Evolutionary conservation across 2,329 filamentous ascomycete species (phyloP), one percentile per base, ranked within the genome.

Genomic region (Tolypocladium tropicale): DNA sequence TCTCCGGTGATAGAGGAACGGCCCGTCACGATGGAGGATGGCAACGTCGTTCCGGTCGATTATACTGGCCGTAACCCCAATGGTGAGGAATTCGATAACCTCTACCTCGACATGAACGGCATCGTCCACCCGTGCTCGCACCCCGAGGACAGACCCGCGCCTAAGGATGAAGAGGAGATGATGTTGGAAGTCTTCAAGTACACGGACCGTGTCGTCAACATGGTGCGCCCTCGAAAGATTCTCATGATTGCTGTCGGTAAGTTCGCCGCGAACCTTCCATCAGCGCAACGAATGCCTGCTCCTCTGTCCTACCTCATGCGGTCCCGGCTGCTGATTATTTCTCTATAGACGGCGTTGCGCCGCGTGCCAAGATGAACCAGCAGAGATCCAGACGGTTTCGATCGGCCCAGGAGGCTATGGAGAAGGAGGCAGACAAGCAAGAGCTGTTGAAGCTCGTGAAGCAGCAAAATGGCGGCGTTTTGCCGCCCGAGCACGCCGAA

Each of bases 101-200:
- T 99, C 6, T 99, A 99, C 68, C 83, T 99, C 60, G 94, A 99
- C 68, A 97, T 99, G 93, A 99, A 99, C 72, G 95, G 94, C 70
- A 99, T 99, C 63, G 94, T 99, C 39, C 94, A 99, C 77, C 95
- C 95, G 34, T 99, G 94, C 75, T 96, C 93, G 51, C 94, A 99
- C 74, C 94, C 94, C 0, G 94, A 99, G 71, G 93, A 97, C 67
- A 84, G 85, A 60, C 91, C 94, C 2, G 84, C 94, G 4, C 94
- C 94, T 12, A 88, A 87, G 67, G 93, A 94, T 59, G 94, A 99
- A 76, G 90, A 95, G 70, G 94, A 97, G 75, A 99, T 99, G 94
- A 99, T 99, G 94, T 71, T 96, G 65, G 95, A 95, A 68, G 86
- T 99, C 59, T 99, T 99, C 78, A 90, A 88, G 68, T 99, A 99